These are phyloP conservation scores for Rhipidocladum racemiflorum DNA, from an alignment of 176 grass and related monocot species.

Conservation along the genomic window DNA sequence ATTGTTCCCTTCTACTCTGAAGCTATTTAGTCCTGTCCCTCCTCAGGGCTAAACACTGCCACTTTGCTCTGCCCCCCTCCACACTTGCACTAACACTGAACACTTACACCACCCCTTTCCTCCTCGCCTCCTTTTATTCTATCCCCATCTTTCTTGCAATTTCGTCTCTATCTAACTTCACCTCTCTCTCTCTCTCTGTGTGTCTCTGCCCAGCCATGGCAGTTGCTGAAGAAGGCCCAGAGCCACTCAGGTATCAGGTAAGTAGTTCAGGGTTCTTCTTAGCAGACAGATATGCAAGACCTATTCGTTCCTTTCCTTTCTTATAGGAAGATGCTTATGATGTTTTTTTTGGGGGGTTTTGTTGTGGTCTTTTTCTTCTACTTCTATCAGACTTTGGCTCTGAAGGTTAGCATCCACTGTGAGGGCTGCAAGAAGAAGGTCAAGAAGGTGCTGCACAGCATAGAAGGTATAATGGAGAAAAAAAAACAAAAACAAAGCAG, in stretches of 20 bases:
- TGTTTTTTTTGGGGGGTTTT: neutral
- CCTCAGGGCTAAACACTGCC: slow-evolving; percentile 37
- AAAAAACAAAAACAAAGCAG: neutral
- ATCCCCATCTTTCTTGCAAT: neutral
- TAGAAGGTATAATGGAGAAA: slow-evolving; percentile 62
- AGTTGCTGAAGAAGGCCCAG: slow-evolving; percentile 47
- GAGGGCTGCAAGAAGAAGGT: slow-evolving; percentile 99
- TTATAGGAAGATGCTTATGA: slow-evolving; percentile 12
- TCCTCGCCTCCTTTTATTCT: neutral
- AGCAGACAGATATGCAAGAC: neutral
- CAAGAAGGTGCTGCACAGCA: slow-evolving; percentile 87
- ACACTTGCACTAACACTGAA: slow-evolving; percentile 16
- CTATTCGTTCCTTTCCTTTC: neutral
- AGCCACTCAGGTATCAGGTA: slow-evolving; percentile 86
- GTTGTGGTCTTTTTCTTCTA: neutral
- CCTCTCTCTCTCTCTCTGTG: too few relatives aligned
- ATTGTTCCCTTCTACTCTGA: slow-evolving; percentile 14
- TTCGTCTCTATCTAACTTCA: neutral
- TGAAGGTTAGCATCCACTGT: slow-evolving; percentile 98
- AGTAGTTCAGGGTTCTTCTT: neutral
- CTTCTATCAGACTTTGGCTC: slow-evolving; percentile 48
- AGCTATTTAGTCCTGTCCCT: slow-evolving; percentile 40
- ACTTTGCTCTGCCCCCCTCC: slow-evolving; percentile 29
- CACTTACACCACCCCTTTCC: neutral
- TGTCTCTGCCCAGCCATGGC: slow-evolving; percentile 57